Percentiles rank a stretch among this genome's conserved stretches.
Conservation (phyloP, 1,284 basidiomycete species). For the Microbotryomycetes sp. region DNA sequence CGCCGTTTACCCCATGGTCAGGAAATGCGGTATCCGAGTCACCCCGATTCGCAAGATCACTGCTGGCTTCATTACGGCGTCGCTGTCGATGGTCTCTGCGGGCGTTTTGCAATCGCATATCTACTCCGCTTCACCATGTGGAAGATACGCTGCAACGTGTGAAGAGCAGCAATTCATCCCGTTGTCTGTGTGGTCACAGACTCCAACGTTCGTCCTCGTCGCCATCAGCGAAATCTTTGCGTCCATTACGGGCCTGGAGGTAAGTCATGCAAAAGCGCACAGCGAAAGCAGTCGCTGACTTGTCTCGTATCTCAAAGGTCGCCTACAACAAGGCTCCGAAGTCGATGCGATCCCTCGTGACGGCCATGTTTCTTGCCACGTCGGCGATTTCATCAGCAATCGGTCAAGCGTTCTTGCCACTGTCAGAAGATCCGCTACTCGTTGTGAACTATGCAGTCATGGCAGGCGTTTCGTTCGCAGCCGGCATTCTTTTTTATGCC, state of each 20-base stretch:
- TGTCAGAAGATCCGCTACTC: constrained; percentile 48
- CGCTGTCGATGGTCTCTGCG: constrained; percentile 55
- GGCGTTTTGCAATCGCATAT: constrained; percentile 54
- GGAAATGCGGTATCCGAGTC: constrained; percentile 59
- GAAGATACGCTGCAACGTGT: constrained; percentile 49
- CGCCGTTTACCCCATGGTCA: constrained; percentile 65
- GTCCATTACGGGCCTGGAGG: constrained; percentile 71
- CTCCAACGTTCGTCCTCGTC: constrained; percentile 35
- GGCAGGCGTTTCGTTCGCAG: constrained; percentile 48
- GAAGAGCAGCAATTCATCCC: constrained; percentile 43
- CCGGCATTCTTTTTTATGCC: constrained; percentile 55
- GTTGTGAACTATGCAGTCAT: constrained; percentile 46
- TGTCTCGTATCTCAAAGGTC: too few relatives aligned
- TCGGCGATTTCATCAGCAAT: constrained; percentile 43
- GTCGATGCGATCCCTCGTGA: constrained; percentile 43
- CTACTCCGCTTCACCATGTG: constrained; percentile 52
- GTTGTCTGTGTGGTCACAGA: constrained; percentile 62
- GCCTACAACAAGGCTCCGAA: constrained; percentile 59
- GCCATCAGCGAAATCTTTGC: constrained; percentile 63
- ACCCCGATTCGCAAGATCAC: constrained; percentile 66
- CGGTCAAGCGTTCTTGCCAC: constrained; percentile 52
- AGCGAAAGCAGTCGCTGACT: too few relatives aligned
- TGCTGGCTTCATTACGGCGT: constrained; percentile 57
- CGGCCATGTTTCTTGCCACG: constrained; percentile 36
- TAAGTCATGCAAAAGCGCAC: too few relatives aligned